Evolutionary conservation across 2,329 filamentous ascomycete species (phyloP).

Genomic region (Trichophyton benhamiae): DNA sequence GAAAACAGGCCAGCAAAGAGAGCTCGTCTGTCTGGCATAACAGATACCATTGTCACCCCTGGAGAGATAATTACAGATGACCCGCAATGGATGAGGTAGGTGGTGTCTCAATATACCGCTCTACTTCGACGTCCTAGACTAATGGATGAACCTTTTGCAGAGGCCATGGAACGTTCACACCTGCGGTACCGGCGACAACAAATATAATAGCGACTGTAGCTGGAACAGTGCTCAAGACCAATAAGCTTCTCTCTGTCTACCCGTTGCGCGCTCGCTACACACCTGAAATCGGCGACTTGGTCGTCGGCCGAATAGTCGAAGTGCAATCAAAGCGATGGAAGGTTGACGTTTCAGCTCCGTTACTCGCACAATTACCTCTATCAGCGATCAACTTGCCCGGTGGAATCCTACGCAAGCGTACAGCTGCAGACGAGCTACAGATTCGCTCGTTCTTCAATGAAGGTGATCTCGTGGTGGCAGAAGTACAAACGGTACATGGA

Average conservation of each 20-base stretch:
- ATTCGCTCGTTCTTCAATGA: conserved; percentile 96
- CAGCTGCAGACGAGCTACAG: conserved; percentile 91
- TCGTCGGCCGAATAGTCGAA: conserved; percentile 84
- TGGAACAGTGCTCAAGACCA: conserved; percentile 81
- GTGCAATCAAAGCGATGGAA: conserved; percentile 92
- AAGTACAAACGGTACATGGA: conserved; percentile 78
- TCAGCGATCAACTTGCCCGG: conserved; percentile 89
- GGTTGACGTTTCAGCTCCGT: conserved; percentile 79
- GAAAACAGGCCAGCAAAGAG: conserved; percentile 25
- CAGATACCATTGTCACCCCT: conserved; percentile 58
- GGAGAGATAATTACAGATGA: conserved; percentile 75
- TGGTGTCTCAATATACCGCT: background rate
- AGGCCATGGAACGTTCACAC: conserved; percentile 83
- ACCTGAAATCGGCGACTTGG: conserved; percentile 90
- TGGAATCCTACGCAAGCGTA: conserved; percentile 79
- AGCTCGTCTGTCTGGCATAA: conserved; percentile 16
- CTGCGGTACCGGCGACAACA: conserved; percentile 36
- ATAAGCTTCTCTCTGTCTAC: conserved; percentile 87
- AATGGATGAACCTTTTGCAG: conserved; percentile 33
- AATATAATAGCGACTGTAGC: conserved; percentile 82
- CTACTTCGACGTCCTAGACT: background rate
- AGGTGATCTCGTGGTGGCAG: conserved; percentile 83
- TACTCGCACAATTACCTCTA: conserved; percentile 74
- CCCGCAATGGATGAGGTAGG: conserved; percentile 79
- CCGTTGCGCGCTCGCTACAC: conserved; percentile 86